A percentile compares a stretch with the other conserved stretches of the same genome.
Evolutionary conservation across 129 eudicot species (phyloP).

Genomic region (Flaveria trinervia): DNA sequence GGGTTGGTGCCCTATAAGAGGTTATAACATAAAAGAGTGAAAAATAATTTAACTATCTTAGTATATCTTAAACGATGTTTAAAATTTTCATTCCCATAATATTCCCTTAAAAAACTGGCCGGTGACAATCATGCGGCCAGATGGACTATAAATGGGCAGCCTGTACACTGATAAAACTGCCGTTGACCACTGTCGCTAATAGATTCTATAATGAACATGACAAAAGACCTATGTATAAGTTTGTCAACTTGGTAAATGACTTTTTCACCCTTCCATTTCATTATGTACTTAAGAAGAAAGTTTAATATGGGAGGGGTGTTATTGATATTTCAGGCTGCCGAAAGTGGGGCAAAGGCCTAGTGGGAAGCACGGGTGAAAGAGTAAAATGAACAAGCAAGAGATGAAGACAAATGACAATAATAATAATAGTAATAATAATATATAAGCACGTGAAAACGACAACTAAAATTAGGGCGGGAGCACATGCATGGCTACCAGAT

Average conservation of each 20-base stretch:
- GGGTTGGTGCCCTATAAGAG: too few species aligned
- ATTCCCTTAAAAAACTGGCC: background rate
- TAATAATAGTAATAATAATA: slow-evolving; percentile 26
- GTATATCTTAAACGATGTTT: too few species aligned
- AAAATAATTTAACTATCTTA: too few species aligned
- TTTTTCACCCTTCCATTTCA: background rate
- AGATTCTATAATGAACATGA: background rate
- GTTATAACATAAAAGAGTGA: too few species aligned
- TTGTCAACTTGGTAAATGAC: background rate
- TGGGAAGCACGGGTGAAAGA: slow-evolving; percentile 29
- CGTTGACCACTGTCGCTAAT: background rate
- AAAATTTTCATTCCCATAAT: background rate
- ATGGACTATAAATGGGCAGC: slow-evolving; percentile 1
- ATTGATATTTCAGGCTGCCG: slow-evolving; percentile 18
- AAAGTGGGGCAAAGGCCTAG: slow-evolving; percentile 29
- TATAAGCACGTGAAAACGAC: slow-evolving; percentile 41
- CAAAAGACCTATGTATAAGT: slow-evolving; percentile 16
- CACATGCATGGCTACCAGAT: slow-evolving; percentile 42
- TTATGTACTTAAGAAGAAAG: background rate
- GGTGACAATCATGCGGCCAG: slow-evolving; percentile 10
- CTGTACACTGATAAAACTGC: background rate
- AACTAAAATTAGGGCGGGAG: slow-evolving; percentile 27
- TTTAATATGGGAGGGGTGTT: slow-evolving; percentile 17
- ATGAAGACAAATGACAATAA: slow-evolving; percentile 17
- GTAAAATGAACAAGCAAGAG: slow-evolving; percentile 20